Base-by-base conservation (phyloP, 2,329 filamentous ascomycete species). In the Paecilomyces niveus region DNA sequence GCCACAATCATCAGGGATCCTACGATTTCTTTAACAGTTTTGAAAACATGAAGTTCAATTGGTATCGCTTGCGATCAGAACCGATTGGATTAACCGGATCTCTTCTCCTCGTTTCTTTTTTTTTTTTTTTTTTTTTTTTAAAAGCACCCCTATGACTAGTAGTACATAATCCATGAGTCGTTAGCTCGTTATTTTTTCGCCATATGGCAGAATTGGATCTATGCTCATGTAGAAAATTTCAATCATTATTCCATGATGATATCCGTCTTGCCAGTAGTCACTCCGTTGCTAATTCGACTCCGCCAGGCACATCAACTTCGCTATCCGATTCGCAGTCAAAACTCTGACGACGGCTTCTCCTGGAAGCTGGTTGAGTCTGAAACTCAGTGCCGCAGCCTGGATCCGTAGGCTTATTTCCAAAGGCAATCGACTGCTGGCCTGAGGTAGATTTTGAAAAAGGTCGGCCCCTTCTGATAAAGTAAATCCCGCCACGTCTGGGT, bases 241-340 rank as follows among this genome's bases (percentile, higher is more conserved):
- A 13, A 6, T 29, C 50, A 26, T 52, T 29, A 52, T 52, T 13
- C 50, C 50, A 26, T 52, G 22, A 29, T 13, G n/a, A 52, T 22
- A 52, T 52, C 50, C 21, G 22, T 21, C 22, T 13, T 52, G 18
- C 8, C 50, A 21, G 22, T 26, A 3, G 50, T 52, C 21, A 29
- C 50, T n/a, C 50, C 50, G 29, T 52, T 21, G 50, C 29, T 22
- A 52, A 52, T 13, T 22, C 21, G 10, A 52, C 50, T 29, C 50
- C 50, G 6, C 50, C 50, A 10, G 22, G 21, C 22, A 52, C 50
- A 13, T n/a, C 50, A 21, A 52, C 22, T 29, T 52, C 50, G 50
- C 26, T 67, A 24, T 68, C 56, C 18, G 72, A 62, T 35, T 72
- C 15, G 52, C 31, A 32, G 52, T 54, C 13, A 18, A 55, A 9